Base-by-base conservation (phyloP, 495 filamentous ascomycete species). In the Neurospora africana region DNA sequence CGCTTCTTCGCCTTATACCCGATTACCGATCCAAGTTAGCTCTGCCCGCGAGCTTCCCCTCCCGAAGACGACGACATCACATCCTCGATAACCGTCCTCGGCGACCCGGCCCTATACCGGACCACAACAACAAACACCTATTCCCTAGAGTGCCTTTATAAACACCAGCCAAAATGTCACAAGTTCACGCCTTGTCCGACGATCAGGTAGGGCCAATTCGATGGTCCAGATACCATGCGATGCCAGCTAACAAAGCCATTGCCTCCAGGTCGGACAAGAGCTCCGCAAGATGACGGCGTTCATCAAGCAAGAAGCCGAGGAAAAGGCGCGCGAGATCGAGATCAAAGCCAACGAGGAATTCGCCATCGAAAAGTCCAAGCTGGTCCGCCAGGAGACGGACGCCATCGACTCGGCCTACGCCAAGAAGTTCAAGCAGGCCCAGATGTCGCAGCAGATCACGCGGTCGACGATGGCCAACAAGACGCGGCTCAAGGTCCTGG, bases 241-340 rank as follows among this genome's bases (percentile, higher is more conserved):
- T 37, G 39, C 5, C 19, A 44, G 41, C 19, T 43, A 44, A 44
- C 17, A 68, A 74, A 68, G 35, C 19, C 41, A 30, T 21, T 65
- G 30, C 70, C 41, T 68, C 47, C 75, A 98, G 94, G 95, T 99
- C 83, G 87, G 90, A 79, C 88, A 89, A 81, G 96, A 99, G 88
- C 92, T 99, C 81, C 92, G 91, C 86, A 99, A 99, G 87, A 99
- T 99, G 96, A 98, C 96, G 65, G 93, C 94, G 81, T 99, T 99
- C 91, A 99, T 99, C 89, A 91, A 91, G 80, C 94, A 98, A 85
- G 96, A 99, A 87, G 96, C 96, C 33, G 84, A 90, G 43, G 96
- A 99, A 81, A 99, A 99, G 84, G 93, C 94, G 76, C 89, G 89
- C 78, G 96, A 99, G 82, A 98, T 99, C 84, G 87, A 93, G 75